Conservation (phyloP, 164 flowering plant genomes). For the Sextonia rubra region DNA sequence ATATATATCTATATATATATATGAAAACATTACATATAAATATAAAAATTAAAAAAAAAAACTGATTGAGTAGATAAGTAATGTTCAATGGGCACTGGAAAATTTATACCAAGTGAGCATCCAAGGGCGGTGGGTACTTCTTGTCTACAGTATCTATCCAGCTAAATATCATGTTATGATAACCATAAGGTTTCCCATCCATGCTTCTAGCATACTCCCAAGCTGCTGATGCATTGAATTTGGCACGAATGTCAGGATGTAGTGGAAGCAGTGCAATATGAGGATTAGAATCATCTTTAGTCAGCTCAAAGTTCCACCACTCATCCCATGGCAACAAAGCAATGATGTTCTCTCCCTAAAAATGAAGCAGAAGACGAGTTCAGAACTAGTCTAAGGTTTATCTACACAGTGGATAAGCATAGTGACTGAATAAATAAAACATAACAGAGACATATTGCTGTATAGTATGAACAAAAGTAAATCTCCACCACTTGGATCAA, state of each 20-base stretch:
- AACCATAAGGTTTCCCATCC: constrained; percentile 82
- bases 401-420: not conserved
- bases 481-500: not conserved
- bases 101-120: constrained; percentile 76
- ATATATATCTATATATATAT: no score
- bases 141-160: constrained; percentile 85
- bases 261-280: constrained; percentile 93
- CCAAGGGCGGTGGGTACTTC: constrained; percentile 94
- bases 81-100: not conserved
- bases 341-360: constrained; percentile 85
- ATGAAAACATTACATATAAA: no score
- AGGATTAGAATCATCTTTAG: constrained; percentile 86
- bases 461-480: not conserved
- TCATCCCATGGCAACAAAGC: constrained; percentile 92
- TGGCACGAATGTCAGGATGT: constrained; percentile 82
- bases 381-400: not conserved
- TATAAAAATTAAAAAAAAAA: no score
- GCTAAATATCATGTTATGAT: constrained; percentile 93
- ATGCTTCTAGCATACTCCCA: constrained; percentile 93
- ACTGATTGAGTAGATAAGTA: not conserved
- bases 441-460: not conserved
- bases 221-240: constrained; percentile 89
- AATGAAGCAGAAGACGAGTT: not conserved
- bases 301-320: constrained; percentile 94
- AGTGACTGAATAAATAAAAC: not conserved